These are phyloP conservation scores for Allium fistulosum DNA, from an alignment of 106 monocot species.

Conservation along the genomic window DNA sequence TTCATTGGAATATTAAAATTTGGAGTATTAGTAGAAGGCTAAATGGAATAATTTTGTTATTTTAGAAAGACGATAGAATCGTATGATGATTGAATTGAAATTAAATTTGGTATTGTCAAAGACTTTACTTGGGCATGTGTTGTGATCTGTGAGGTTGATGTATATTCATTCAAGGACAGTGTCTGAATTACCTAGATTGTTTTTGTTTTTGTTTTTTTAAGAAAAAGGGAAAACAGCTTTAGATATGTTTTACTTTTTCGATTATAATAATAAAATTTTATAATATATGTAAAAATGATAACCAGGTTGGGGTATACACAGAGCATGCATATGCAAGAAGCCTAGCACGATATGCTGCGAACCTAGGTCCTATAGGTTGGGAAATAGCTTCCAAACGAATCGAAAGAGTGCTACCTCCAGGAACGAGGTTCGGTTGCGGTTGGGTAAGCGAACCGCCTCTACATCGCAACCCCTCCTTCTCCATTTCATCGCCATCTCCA, in stretches of 20 bases:
- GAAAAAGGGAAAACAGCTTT: not conserved
- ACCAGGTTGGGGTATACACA: slow-evolving; percentile 39
- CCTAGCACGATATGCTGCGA: slow-evolving; percentile 42
- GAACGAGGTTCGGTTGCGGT: slow-evolving; percentile 42
- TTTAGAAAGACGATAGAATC: too few species aligned
- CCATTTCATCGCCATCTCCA: not conserved
- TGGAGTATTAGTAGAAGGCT: too few species aligned
- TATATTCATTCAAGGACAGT: not conserved
- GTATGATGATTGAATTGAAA: not conserved
- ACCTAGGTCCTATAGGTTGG: slow-evolving; percentile 46
- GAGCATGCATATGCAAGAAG: slow-evolving; percentile 44
- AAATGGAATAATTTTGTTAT: too few species aligned
- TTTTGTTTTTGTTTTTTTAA: not conserved
- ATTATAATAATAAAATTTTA: not conserved
- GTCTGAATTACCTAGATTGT: not conserved
- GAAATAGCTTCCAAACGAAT: slow-evolving; percentile 30
- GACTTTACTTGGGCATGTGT: not conserved
- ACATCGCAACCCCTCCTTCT: not conserved
- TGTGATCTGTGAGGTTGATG: not conserved
- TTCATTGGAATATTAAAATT: too few species aligned
- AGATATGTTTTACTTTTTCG: not conserved
- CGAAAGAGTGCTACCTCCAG: slow-evolving; percentile 37
- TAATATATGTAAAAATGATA: not conserved
- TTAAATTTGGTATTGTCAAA: not conserved
- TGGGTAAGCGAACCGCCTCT: slow-evolving; percentile 38